phyloP scores from a whole-genome alignment of 2,329 filamentous ascomycete genomes.

The Aspergillus novoparasiticus region DNA sequence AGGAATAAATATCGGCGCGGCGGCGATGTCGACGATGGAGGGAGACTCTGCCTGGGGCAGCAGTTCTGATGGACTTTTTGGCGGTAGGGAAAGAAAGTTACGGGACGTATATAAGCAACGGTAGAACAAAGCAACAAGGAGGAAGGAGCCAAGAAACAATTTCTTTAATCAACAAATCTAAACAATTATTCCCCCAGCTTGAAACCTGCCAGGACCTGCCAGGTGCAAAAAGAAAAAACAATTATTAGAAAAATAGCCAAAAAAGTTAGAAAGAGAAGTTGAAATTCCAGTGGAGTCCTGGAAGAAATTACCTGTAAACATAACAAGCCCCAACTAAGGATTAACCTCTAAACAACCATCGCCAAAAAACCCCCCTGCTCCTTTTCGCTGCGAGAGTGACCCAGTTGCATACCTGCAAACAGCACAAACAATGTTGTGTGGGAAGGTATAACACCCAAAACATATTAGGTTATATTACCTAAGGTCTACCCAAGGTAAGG shows the following conservation, averaged over 20 bases:
- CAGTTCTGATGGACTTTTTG: slow-evolving; percentile 21
- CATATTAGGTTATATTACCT: slow-evolving; percentile 1
- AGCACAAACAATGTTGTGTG: slow-evolving; percentile 18
- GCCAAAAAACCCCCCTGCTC: slow-evolving; percentile 23
- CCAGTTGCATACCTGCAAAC: slow-evolving; percentile 21
- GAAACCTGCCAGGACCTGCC: slow-evolving; percentile 6
- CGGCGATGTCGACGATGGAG: slow-evolving; percentile 13
- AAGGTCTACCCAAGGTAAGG: not conserved
- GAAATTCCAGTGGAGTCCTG: slow-evolving; percentile 11
- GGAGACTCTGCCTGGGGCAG: slow-evolving; percentile 23
- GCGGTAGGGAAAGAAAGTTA: slow-evolving; percentile 23
- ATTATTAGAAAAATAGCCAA: slow-evolving; percentile 11
- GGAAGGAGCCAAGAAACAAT: slow-evolving; percentile 18
- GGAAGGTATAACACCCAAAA: not conserved
- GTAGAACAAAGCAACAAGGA: slow-evolving; percentile 11
- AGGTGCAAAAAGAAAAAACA: slow-evolving; percentile 10
- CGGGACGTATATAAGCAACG: slow-evolving; percentile 16
- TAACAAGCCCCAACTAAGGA: not conserved
- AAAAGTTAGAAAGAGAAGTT: slow-evolving; percentile 15
- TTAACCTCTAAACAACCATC: slow-evolving; percentile 8
- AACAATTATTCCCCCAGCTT: not conserved
- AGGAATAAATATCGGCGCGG: slow-evolving; percentile 5
- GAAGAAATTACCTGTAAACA: slow-evolving; percentile 9
- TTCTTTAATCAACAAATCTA: not conserved
- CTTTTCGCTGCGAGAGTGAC: slow-evolving; percentile 20